Evolutionary conservation across 176 grass and related monocot species (phyloP).

Genomic region (Oryza glumipatula): DNA sequence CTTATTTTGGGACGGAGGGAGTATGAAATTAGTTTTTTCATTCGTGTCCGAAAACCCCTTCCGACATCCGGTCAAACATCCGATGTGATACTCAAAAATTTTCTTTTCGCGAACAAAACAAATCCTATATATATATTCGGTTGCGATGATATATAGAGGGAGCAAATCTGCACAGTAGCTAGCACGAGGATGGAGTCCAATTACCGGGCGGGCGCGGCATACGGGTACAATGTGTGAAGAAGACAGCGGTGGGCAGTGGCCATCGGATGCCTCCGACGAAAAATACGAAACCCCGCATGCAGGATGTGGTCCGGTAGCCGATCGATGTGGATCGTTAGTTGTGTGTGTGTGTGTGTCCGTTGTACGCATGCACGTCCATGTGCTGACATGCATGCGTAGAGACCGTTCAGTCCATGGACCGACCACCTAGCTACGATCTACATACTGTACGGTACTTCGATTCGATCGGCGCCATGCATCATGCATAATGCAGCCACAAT

Average conservation of each 20-base stretch:
- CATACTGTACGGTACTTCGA: not conserved
- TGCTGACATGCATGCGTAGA: not conserved
- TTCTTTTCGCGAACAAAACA: too few relatives aligned
- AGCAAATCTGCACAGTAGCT: not conserved
- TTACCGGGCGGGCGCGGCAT: not conserved
- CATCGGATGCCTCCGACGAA: conserved; percentile 14
- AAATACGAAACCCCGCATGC: not conserved
- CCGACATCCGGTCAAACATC: too few relatives aligned
- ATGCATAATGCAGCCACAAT: not conserved
- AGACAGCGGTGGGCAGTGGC: not conserved
- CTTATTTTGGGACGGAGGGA: too few relatives aligned
- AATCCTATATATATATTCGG: too few relatives aligned
- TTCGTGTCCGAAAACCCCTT: too few relatives aligned
- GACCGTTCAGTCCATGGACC: not conserved
- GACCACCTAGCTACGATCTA: not conserved
- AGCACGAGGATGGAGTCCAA: not conserved
- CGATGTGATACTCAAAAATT: too few relatives aligned
- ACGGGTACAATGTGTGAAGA: not conserved
- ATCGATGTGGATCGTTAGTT: not conserved
- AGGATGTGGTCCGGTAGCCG: not conserved
- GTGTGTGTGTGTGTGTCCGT: not conserved
- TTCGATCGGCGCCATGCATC: too few relatives aligned
- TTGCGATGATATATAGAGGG: not conserved
- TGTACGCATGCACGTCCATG: not conserved
- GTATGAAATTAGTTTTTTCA: too few relatives aligned